These are phyloP conservation scores for Trichophyton benhamiae DNA, from an alignment of 2,329 filamentous ascomycete genomes.

Conservation along the genomic window DNA sequence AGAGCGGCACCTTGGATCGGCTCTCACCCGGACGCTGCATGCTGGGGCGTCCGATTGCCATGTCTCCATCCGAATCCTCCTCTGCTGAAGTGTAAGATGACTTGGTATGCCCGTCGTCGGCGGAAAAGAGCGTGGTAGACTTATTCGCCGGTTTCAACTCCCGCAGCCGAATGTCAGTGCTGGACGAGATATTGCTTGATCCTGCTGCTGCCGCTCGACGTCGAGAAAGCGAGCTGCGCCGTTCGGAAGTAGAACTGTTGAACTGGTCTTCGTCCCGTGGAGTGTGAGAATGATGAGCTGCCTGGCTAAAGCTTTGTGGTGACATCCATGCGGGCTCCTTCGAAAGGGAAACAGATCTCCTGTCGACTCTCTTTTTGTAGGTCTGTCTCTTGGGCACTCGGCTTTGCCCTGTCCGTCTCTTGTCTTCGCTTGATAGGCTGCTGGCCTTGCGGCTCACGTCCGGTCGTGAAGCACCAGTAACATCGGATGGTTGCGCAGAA, in stretches of 20 bases:
- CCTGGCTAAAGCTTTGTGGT: not conserved
- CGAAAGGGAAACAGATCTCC: not conserved
- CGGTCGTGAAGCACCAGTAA: constrained; percentile 1
- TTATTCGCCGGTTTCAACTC: not conserved
- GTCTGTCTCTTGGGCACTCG: not conserved
- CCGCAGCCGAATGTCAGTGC: not conserved
- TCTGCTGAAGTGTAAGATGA: constrained; percentile 19
- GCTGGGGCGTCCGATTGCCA: constrained; percentile 35
- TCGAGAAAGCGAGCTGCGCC: not conserved
- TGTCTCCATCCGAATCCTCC: constrained; percentile 33
- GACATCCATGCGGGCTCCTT: constrained; percentile 10
- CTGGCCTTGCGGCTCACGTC: constrained; percentile 5
- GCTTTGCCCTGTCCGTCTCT: not conserved
- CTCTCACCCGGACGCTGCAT: constrained; percentile 38
- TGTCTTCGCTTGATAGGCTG: not conserved
- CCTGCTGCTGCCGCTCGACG: not conserved
- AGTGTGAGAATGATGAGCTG: constrained; percentile 1
- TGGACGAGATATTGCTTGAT: not conserved
- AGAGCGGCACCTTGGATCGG: constrained; percentile 42
- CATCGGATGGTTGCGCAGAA: constrained; percentile 4
- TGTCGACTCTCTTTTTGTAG: not conserved
- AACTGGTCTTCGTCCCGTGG: not conserved
- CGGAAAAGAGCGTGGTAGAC: not conserved
- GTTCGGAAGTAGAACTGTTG: constrained; percentile 1
- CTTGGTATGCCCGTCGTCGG: not conserved